phyloP scores from a whole-genome alignment of 2,329 filamentous ascomycete species.

The Aspergillus proliferans region DNA sequence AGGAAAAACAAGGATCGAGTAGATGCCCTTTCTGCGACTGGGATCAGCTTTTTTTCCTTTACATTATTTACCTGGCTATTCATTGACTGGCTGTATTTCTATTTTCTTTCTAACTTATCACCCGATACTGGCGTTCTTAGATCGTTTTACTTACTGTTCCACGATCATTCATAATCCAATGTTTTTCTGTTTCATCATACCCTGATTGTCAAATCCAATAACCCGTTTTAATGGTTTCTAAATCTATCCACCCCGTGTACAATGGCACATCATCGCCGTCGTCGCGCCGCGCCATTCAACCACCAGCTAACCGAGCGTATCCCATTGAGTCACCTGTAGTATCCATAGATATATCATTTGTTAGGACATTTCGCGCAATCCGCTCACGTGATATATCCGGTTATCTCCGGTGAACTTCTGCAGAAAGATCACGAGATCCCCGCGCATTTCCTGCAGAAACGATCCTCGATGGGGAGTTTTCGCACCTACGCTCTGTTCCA shows the following conservation, averaged over 20 bases:
- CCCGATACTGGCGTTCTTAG: background rate
- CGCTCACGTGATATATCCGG: conserved; percentile 3
- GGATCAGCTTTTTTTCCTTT: background rate
- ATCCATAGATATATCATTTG: background rate
- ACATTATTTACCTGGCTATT: conserved; percentile 2
- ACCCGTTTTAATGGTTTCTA: no score
- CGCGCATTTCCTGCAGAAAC: background rate
- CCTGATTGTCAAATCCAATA: no score
- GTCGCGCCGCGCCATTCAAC: no score
- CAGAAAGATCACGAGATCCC: no score
- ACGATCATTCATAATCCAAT: background rate
- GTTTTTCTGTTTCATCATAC: background rate
- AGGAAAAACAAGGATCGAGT: conserved; percentile 95
- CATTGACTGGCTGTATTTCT: conserved; percentile 2
- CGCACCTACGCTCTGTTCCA: conserved; percentile 14
- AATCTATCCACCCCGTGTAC: no score
- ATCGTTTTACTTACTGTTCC: background rate
- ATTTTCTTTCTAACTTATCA: conserved; percentile 8
- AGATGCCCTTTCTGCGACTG: conserved; percentile 5
- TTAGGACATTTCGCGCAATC: background rate
- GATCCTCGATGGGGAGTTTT: conserved; percentile 25
- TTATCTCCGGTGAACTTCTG: conserved; percentile 1
- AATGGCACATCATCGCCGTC: no score
- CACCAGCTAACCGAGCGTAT: no score
- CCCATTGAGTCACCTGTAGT: no score